phyloP scores from a whole-genome alignment of 1,139 yeast species.

The Scheffersomyces titani region DNA sequence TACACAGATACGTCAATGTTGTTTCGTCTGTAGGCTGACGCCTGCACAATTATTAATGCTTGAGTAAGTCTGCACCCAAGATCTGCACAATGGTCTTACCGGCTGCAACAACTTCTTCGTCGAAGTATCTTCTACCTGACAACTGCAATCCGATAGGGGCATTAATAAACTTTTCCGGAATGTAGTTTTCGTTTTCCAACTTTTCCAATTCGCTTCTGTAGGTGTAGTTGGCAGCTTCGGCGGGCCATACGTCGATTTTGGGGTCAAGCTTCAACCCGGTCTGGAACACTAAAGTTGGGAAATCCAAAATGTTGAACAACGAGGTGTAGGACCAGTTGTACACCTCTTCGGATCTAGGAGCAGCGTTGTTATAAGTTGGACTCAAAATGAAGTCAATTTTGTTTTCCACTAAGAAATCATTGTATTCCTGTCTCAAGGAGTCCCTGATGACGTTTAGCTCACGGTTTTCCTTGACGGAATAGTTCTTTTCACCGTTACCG shows the following conservation, averaged over 20 bases:
- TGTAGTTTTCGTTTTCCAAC: constrained; percentile 37
- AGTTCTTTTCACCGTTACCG: constrained; percentile 55
- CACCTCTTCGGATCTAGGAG: constrained; percentile 65
- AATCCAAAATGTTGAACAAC: constrained; percentile 64
- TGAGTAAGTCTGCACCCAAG: constrained; percentile 28
- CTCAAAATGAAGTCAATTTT: constrained; percentile 67
- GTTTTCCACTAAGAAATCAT: constrained; percentile 50
- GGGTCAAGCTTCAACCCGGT: constrained; percentile 64
- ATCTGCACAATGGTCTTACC: constrained; percentile 21
- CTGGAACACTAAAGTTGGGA: constrained; percentile 63
- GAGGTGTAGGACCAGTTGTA: constrained; percentile 79
- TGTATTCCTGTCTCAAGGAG: constrained; percentile 53
- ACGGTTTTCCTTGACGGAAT: constrained; percentile 48
- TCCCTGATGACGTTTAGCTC: constrained; percentile 54
- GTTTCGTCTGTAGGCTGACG: background rate
- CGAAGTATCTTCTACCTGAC: constrained; percentile 52
- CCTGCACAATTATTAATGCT: constrained; percentile 9
- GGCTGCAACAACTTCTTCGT: constrained; percentile 55
- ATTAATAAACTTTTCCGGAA: constrained; percentile 41
- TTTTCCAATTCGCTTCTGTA: constrained; percentile 48
- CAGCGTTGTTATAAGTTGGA: constrained; percentile 72
- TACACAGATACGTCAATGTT: background rate
- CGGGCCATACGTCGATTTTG: constrained; percentile 38
- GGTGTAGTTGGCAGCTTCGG: constrained; percentile 24
- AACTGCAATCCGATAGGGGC: constrained; percentile 58